Base-by-base conservation (phyloP, 208 protist species). In the Histomonas meleagridis region DNA sequence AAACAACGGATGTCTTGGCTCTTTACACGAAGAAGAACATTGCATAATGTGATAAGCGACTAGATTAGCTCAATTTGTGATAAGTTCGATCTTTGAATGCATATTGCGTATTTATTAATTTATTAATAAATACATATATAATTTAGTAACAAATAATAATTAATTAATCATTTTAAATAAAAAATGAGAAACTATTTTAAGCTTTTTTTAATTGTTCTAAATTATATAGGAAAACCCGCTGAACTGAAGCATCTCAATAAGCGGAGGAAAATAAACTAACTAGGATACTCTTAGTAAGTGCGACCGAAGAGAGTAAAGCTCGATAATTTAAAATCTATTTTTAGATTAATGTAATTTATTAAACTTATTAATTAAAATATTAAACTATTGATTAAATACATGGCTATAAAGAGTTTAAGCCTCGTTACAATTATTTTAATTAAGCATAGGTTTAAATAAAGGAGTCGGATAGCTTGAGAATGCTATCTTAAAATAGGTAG, bases 221-320 rank as follows among this genome's bases (percentile, higher is more conserved):
- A 7, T 94, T 91, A 95, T 57, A 48, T 51, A 95, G 93, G 94
- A 93, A 65, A 93, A 95, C 94, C 93, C 92, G 92, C 95, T 95
- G 94, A 95, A 95, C 91, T 95, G 95, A 95, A 95, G 95, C 95
- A 95, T 95, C 95, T 95, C 91, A 95, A 78, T 95, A 95, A 95
- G 94, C 91, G 94, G 93, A 95, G 95, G 95, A 95, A 95, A 94
- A 95, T 94, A 95, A 95, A 95, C 55, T 94, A 95, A 95, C 94
- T 51, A 94, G 38, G 95, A 95, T 95, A 95, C 91, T 93, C 90
- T 81, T 48, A 95, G 95, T 95, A 96, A 95, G 91, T 94, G 94
- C 94, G 94, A 95, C 92, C 94, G 94, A 95, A 95, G 72, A 69
- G 92, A 94, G 92, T 94, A 69, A 51, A 94, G 92, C 65, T 76